Evolutionary conservation across 2,329 filamentous ascomycete genomes (phyloP).

Genomic region (Fusarium verticillioides): DNA sequence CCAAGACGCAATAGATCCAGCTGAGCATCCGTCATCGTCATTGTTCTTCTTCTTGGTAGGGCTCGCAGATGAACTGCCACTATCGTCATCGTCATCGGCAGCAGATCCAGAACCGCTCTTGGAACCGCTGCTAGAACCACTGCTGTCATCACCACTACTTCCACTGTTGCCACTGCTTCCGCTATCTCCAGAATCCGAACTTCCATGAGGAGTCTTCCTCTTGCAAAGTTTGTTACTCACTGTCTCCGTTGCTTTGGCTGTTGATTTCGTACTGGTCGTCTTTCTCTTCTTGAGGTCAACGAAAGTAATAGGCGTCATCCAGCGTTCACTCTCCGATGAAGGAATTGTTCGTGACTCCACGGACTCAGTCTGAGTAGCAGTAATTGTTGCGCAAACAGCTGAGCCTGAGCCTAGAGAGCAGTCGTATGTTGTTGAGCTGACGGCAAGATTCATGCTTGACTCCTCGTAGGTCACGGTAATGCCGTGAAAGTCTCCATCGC

Average conservation of each 20-base stretch:
- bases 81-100: not conserved
- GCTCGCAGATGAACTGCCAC: not conserved
- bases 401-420: conserved; percentile 15
- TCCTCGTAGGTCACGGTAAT: conserved; percentile 36
- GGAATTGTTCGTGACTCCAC: conserved; percentile 6
- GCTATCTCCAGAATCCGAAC: not conserved
- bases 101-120: not conserved
- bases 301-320: conserved; percentile 40
- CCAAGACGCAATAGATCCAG: not conserved
- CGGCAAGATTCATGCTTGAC: conserved; percentile 20
- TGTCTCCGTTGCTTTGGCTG: not conserved
- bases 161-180: not conserved
- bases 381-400: conserved; percentile 25
- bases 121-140: not conserved
- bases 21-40: conserved; percentile 12
- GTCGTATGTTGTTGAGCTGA: conserved; percentile 34
- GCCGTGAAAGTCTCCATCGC: conserved; percentile 36
- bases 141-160: not conserved
- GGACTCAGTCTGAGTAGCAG: not conserved
- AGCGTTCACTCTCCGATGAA: conserved; percentile 17
- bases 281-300: conserved; percentile 24
- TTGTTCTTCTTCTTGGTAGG: not conserved
- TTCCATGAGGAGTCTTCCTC: not conserved
- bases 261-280: not conserved
- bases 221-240: conserved; percentile 9